phyloP scores from a whole-genome alignment of 2,329 filamentous ascomycete species.

The Drechslerella dactyloides region DNA sequence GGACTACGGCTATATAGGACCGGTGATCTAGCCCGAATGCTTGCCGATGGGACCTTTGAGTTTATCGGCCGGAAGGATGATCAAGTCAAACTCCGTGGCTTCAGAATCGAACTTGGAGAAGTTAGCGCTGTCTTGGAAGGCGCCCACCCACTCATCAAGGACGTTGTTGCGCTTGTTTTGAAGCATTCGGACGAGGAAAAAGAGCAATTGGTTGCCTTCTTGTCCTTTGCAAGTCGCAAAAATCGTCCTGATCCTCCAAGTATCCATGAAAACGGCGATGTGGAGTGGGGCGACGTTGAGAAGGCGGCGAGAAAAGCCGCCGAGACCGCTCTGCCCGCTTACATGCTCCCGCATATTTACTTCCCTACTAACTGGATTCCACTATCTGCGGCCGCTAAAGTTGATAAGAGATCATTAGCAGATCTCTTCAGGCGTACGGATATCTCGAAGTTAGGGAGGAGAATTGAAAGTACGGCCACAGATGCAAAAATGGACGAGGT shows the following conservation, averaged over 20 bases:
- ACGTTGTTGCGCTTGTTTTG: constrained; percentile 70
- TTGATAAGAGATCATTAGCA: constrained; percentile 67
- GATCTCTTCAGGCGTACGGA: constrained; percentile 50
- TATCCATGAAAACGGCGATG: constrained; percentile 56
- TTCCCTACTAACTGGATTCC: constrained; percentile 74
- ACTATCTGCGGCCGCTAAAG: constrained; percentile 75
- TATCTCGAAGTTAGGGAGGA: constrained; percentile 66
- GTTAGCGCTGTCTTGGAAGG: constrained; percentile 68
- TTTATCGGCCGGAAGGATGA: constrained; percentile 77
- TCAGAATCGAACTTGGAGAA: constrained; percentile 78
- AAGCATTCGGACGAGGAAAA: constrained; percentile 58
- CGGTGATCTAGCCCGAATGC: constrained; percentile 80
- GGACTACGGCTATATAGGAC: constrained; percentile 70
- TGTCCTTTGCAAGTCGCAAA: constrained; percentile 61
- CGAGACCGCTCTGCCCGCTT: constrained; percentile 67
- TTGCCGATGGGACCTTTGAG: constrained; percentile 75
- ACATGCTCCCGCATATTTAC: constrained; percentile 80
- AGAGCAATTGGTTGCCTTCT: constrained; percentile 72
- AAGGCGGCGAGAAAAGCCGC: constrained; percentile 65
- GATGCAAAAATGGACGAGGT: constrained; percentile 61
- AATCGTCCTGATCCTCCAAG: constrained; percentile 56
- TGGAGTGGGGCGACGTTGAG: constrained; percentile 56
- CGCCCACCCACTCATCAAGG: constrained; percentile 63
- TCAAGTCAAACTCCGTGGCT: constrained; percentile 81
- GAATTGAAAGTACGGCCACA: constrained; percentile 59